These are phyloP conservation scores for Psophocarpus tetragonolobus DNA, from an alignment of 306 rosid species.

Conservation along the genomic window DNA sequence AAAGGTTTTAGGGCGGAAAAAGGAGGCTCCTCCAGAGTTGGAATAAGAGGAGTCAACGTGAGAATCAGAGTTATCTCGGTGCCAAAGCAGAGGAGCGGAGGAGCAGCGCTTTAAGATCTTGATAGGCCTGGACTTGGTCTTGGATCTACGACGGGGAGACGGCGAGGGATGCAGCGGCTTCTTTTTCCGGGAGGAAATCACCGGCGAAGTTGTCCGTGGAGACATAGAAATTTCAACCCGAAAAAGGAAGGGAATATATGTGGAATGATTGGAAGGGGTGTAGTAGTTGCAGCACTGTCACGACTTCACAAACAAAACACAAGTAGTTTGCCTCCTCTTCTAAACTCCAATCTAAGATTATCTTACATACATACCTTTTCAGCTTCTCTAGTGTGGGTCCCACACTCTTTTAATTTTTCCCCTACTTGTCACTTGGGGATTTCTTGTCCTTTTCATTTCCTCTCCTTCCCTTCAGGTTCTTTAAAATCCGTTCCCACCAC, in stretches of 20 bases:
- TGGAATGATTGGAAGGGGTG: not conserved
- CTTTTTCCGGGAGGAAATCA: slow-evolving; percentile 29
- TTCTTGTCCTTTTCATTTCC: not conserved
- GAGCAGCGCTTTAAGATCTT: slow-evolving; percentile 54
- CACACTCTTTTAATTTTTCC: not conserved
- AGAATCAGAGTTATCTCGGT: not conserved
- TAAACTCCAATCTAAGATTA: too few species aligned
- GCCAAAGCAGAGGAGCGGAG: slow-evolving; percentile 60
- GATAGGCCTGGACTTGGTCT: slow-evolving; percentile 40
- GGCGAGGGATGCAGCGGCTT: slow-evolving; percentile 54
- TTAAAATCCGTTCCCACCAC: not conserved
- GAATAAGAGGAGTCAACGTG: not conserved
- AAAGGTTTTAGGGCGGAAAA: slow-evolving; percentile 53
- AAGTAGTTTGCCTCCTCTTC: too few species aligned
- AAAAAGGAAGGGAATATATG: too few species aligned
- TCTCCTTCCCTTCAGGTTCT: not conserved
- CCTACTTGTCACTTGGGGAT: not conserved
- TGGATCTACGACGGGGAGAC: slow-evolving; percentile 30
- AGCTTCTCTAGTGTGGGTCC: not conserved
- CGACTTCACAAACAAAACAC: too few species aligned
- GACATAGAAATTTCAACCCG: slow-evolving; percentile 53
- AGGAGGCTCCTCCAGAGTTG: not conserved
- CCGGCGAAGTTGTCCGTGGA: slow-evolving; percentile 37
- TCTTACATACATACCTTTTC: not conserved
- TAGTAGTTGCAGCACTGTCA: too few species aligned